Evolutionary conservation across 179 eudicot genomes (phyloP), one percentile per base, ranked within the genome.

Genomic region (Spinacia oleracea): DNA sequence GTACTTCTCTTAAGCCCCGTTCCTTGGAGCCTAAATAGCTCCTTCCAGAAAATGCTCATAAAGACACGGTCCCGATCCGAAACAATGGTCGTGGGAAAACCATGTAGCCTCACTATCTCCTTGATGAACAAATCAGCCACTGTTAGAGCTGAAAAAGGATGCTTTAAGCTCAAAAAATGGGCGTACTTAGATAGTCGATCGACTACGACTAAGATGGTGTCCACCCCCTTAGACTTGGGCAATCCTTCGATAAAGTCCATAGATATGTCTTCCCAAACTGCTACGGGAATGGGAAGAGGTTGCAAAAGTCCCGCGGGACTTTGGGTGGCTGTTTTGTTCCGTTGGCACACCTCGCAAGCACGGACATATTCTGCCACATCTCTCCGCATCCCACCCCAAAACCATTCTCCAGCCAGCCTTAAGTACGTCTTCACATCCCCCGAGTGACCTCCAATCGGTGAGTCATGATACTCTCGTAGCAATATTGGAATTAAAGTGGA

Each of bases 221-320:
- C 31, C 6, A 25, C 1, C 25, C 75, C 60, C n/a, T n/a, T n/a
- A n/a, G n/a, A n/a, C n/a, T n/a, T n/a, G n/a, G n/a, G 75, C 0
- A 71, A 18, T 0, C 75, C 75, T 6, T 71, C 75, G 0, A 71
- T 27, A 21, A 46, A 71, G 18, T 71, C 75, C 75, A 71, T 71
- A 0, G 75, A 48, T 12, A 71, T 71, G 6, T 50, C 59, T 1
- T 71, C 75, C 75, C 59, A 71, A 1, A 71, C 43, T 5, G 1
- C 3, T 1, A 4, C 5, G 1, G 75, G 75, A 0, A 71, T 31
- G 1, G 75, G 12, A 21, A 71, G 14, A 0, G 60, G 75, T 18
- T 71, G 59, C 0, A 71, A 14, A 0, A 71, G 23, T 4, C 75
- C 60, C 0, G 25, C n/a, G 0, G 62, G 75, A 15, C n/a, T 3